A percentile compares a stretch with the other conserved stretches of the same genome.
Evolutionary conservation across 225 moss, liverwort and hornwort species (phyloP).

Genomic region (Thuidium tamariscinum): DNA sequence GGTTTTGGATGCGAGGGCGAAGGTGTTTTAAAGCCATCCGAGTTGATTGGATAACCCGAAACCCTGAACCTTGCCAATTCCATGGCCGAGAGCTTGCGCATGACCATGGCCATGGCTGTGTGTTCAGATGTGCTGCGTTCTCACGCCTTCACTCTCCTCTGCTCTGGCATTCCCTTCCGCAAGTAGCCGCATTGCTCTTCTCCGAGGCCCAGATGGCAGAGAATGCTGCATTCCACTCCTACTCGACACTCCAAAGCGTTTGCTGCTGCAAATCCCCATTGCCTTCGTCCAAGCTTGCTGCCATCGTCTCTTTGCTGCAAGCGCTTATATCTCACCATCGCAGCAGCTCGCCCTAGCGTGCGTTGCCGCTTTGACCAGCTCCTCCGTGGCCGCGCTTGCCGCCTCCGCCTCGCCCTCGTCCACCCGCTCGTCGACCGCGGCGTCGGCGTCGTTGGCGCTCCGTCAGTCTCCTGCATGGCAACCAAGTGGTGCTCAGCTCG

Average conservation of each 20-base stretch:
- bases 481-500: slow-evolving; percentile 33
- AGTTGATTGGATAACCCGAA: slow-evolving; percentile 6
- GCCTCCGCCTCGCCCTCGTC: not conserved
- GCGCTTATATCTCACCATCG: not conserved
- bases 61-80: slow-evolving; percentile 2
- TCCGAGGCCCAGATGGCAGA: slow-evolving; percentile 12
- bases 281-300: not conserved
- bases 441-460: slow-evolving; percentile 19
- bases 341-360: slow-evolving; percentile 41
- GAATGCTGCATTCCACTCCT: not conserved
- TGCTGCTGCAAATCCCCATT: not conserved
- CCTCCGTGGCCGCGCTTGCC: slow-evolving; percentile 13
- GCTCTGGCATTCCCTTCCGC: not conserved
- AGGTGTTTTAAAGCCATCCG: not conserved
- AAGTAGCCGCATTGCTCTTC: not conserved
- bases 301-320: not conserved
- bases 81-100: slow-evolving; percentile 35
- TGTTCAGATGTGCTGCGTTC: slow-evolving; percentile 23
- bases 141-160: slow-evolving; percentile 10
- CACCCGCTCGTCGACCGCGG: slow-evolving; percentile 5
- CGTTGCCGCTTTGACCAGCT: slow-evolving; percentile 53
- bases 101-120: slow-evolving; percentile 41
- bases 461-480: slow-evolving; percentile 36
- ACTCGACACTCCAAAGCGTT: slow-evolving; percentile 16
- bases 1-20: not conserved